Conservation (phyloP, 257 asterid genomes). For the Anisodus acutangulus region DNA sequence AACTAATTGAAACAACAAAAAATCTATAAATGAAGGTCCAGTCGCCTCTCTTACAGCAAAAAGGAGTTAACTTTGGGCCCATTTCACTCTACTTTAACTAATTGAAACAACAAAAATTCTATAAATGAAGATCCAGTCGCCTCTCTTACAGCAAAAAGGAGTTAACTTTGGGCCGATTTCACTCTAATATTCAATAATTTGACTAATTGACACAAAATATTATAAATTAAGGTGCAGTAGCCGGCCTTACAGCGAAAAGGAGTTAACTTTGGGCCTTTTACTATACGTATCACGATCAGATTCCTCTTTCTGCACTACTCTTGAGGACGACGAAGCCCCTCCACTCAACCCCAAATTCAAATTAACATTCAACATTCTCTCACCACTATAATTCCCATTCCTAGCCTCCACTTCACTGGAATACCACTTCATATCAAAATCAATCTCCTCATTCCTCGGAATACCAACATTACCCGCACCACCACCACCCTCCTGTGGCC, state of each 20-base stretch:
- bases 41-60: constrained; percentile 61
- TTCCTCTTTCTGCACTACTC: constrained; percentile 47
- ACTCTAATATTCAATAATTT: not conserved
- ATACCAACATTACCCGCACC: constrained; percentile 5
- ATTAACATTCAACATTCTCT: constrained; percentile 54
- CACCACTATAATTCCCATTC: constrained; percentile 27
- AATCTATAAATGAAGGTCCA: not conserved
- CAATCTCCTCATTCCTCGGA: constrained; percentile 33
- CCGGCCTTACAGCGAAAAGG: constrained; percentile 69
- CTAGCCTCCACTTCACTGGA: constrained; percentile 35
- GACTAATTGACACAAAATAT: not conserved
- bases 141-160: too few relatives aligned
- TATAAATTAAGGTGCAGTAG: constrained; percentile 20
- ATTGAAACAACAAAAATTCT: too few relatives aligned
- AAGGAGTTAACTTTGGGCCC: constrained; percentile 52
- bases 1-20: not conserved
- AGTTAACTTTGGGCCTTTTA: constrained; percentile 86
- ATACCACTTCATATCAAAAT: constrained; percentile 22
- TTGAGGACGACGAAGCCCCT: constrained; percentile 63
- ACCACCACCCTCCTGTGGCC: too few relatives aligned
- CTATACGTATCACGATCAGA: constrained; percentile 53
- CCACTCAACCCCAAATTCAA: constrained; percentile 73
- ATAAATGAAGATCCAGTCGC: too few relatives aligned
- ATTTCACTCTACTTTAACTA: too few relatives aligned
- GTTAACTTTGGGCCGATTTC: constrained; percentile 35